phyloP scores from a whole-genome alignment of 306 rosid species.

The Quercus parvula region DNA sequence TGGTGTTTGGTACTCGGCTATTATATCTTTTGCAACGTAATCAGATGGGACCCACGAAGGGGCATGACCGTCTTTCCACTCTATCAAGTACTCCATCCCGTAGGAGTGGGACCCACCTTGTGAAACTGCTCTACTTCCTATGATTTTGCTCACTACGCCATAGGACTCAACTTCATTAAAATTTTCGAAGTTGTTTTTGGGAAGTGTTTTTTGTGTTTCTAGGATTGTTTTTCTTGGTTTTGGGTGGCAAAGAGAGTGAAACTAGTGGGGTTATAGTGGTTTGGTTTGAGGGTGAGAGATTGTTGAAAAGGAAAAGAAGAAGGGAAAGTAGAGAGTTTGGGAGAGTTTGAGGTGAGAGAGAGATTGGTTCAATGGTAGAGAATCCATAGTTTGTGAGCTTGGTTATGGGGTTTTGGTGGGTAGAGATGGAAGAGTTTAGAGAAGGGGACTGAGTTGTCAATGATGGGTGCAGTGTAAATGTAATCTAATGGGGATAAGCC shows the following conservation, averaged over 20 bases:
- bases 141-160: constrained; percentile 75
- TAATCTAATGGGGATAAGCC: not conserved
- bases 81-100: constrained; percentile 75
- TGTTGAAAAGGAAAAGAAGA: constrained; percentile 12
- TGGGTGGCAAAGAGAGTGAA: constrained; percentile 34
- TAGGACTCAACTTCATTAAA: constrained; percentile 47
- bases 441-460: not conserved
- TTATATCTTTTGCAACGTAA: constrained; percentile 72
- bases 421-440: not conserved
- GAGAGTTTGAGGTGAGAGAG: constrained; percentile 52
- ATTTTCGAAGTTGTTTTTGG: not conserved
- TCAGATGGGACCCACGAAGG: constrained; percentile 81
- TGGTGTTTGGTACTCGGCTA: constrained; percentile 72
- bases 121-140: constrained; percentile 58
- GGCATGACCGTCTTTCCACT: constrained; percentile 81
- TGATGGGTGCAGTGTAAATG: not conserved
- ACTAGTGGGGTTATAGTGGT: not conserved
- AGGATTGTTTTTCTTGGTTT: constrained; percentile 19
- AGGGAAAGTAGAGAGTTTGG: constrained; percentile 13
- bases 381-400: constrained; percentile 47
- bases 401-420: not conserved
- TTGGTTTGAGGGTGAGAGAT: constrained; percentile 30
- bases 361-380: constrained; percentile 54
- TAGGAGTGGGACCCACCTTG: constrained; percentile 11
- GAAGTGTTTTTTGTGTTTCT: not conserved